Evolutionary conservation across 805 yeast species (phyloP).

Genomic region (Candida pseudofarinosa): DNA sequence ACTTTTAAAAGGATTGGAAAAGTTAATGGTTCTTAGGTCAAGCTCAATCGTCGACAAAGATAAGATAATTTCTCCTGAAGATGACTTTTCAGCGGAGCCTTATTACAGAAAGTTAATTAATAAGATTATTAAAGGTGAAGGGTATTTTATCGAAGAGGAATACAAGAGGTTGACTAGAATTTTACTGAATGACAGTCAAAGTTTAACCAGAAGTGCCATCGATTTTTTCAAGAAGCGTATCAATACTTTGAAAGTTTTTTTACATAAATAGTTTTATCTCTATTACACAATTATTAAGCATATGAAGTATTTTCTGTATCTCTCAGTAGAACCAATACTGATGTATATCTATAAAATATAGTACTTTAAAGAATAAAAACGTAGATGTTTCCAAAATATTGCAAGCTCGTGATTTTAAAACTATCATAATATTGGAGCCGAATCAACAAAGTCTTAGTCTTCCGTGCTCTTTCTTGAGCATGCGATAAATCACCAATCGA

Average conservation of each 20-base stretch:
- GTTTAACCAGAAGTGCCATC: constrained; percentile 35
- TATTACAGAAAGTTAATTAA: constrained; percentile 49
- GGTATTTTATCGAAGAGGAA: constrained; percentile 43
- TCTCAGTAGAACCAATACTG: no score
- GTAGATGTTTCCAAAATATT: no score
- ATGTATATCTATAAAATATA: no score
- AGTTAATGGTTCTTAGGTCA: constrained; percentile 3
- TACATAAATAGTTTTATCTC: constrained; percentile 5
- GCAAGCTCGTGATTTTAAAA: no score
- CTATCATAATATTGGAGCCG: no score
- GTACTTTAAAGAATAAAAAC: no score
- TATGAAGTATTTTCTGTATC: no score
- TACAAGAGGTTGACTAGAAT: constrained; percentile 41
- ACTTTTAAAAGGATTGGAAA: constrained; percentile 10
- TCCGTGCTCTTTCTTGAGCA: no score
- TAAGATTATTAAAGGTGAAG: constrained; percentile 42
- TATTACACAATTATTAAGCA: constrained; percentile 8
- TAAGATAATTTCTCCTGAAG: constrained; percentile 1
- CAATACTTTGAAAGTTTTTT: constrained; percentile 40
- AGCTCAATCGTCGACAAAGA: constrained; percentile 8
- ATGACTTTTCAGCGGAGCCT: constrained; percentile 22
- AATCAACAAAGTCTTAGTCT: no score
- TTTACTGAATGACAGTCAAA: constrained; percentile 28
- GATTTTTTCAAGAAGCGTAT: constrained; percentile 51
- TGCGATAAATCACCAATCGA: constrained; percentile 55